Base-by-base conservation (phyloP, 1,284 basidiomycete species). In the Rhodotorula glutinis region DNA sequence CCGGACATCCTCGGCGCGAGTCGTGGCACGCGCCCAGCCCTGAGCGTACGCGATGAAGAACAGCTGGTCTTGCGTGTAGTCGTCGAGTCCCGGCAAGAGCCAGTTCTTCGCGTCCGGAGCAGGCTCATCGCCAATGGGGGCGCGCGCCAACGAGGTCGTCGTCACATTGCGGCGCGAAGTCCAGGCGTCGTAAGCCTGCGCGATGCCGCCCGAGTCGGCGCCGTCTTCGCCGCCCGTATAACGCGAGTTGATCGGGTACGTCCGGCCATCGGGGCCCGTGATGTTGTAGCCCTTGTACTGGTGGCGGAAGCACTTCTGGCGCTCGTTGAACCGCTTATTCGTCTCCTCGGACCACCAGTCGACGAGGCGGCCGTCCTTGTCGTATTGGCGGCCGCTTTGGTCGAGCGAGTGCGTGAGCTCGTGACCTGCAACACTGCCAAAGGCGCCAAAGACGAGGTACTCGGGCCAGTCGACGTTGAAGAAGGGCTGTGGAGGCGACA, bases 381-480 rank as follows among this genome's bases (percentile, higher is more conserved):
- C 82, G 74, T 82, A 85, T 56, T 59, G 52, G 23, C 91, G 83
- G 16, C 95, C 95, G 53, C 89, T 84, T 65, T 92, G 93, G 79
- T 97, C 94, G 73, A 97, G 96, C 2, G 92, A 92, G 76, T 97
- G 93, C 40, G 88, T 91, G 58, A 96, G 81, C 78, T 96, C 93
- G 77, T 96, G 93, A 0, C 91, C 85, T 17, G 92, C 92, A 21
- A 94, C 87, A 58, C 88, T 86, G 29, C 92, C 93, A 76, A 96
- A 94, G 3, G 91, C 87, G 46, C 93, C 95, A 74, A 94, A 97
- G 58, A 88, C 86, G 66, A 98, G 82, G 79, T 96, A 95, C 60
- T 84, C 83, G 17, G 91, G 92, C 90, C 92, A 96, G 66, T 86
- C 82, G 63, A 85, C 82, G 19, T 85, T 85, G 83, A 96, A 98